Percentiles rank a stretch among this genome's conserved stretches.
Evolutionary conservation across 2,329 filamentous ascomycete genomes (phyloP).

Genomic region (Plectosphaerella plurivora): DNA sequence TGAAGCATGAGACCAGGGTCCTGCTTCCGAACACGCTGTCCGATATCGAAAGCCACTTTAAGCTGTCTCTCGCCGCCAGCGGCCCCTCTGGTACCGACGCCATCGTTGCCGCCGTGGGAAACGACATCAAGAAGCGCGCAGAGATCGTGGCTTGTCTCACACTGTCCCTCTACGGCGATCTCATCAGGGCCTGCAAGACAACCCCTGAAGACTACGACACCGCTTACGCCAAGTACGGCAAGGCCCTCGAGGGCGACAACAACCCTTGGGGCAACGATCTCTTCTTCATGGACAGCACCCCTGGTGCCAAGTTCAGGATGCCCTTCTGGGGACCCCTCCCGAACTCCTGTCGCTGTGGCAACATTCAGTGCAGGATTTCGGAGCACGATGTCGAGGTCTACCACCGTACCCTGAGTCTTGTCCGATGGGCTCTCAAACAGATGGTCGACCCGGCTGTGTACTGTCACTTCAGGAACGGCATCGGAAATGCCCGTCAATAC

Average conservation of each 20-base stretch:
- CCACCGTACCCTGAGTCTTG: not conserved
- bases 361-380: not conserved
- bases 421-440: not conserved
- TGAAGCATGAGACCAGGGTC: not conserved
- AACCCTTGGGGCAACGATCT: not conserved
- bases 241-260: not conserved
- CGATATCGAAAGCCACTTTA: not conserved
- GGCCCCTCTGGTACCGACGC: not conserved
- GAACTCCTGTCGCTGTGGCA: not conserved
- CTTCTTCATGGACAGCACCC: not conserved
- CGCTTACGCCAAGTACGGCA: not conserved
- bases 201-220: not conserved
- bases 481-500: not conserved
- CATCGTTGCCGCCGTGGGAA: not conserved
- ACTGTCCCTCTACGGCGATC: not conserved
- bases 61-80: not conserved
- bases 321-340: not conserved
- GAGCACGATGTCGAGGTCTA: slow-evolving; percentile 3
- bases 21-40: not conserved
- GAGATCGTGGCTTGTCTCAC: not conserved
- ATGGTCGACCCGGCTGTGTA: not conserved
- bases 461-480: not conserved
- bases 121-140: not conserved
- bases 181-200: not conserved
- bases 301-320: not conserved